Base-by-base conservation (phyloP, 2,329 filamentous ascomycete species). In the Fusarium citri region DNA sequence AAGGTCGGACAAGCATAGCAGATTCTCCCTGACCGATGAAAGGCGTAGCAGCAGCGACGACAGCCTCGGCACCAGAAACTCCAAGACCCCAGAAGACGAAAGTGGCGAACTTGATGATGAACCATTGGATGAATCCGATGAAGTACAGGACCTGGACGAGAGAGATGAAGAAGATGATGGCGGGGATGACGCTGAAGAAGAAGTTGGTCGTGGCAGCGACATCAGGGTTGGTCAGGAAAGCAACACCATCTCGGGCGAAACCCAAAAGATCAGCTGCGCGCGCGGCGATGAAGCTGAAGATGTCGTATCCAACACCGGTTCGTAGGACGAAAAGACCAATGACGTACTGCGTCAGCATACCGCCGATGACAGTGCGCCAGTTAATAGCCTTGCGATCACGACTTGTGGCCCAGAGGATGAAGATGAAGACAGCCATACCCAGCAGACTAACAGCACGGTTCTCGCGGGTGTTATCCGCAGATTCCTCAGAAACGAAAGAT, bases 1-100 rank as follows among this genome's bases (percentile, higher is more conserved):
- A 97, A 1, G 94, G 94, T 57, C 90, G 90, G 80, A 98, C 94
- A 76, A 98, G 83, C 92, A 97, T 97, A 64, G 93, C 94, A 25
- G 92, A 96, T 85, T 97, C 94, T 76, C 94, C 94, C 83, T 97
- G 94, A 11, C 94, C 94, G 76, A 97, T 96, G 81, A 97, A 97
- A 11, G 94, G 94, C 1, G 94, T 97, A 12, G 94, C 94, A 34
- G 94, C 92, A 34, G 94, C 94, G 62, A 97, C 94, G 51, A 97
- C 92, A n/a, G 94, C 94, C 80, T 97, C 94, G 47, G 93, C 93
- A 66, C 94, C 94, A 7, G 94, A 97, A 8, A 97, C 93, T 54
- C 89, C 87, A 81, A 98, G 91, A 46, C 85, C 87, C 92, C 93
- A 97, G 87, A 95, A 97, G 86, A 98, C 97, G 81, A 97, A 94